Evolutionary conservation across 768 basidiomycete species (phyloP), one percentile per base, ranked within the genome.

Genomic region (Tulasnella sp.): DNA sequence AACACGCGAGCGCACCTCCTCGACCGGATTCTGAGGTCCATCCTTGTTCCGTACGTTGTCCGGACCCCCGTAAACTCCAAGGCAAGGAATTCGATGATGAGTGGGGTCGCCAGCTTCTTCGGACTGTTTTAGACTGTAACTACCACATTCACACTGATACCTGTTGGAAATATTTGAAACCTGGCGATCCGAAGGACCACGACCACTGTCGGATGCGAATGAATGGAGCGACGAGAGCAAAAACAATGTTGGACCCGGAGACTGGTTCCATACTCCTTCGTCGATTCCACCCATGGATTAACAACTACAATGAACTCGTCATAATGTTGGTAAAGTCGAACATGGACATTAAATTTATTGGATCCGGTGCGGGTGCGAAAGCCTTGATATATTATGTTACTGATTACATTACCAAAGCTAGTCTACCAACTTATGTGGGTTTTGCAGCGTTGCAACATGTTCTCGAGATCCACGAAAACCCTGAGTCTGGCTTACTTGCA

Each of bases 261-360:
- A 68, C 40, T 0, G 78, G 77, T 12, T 1, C 1, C 1, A 36
- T 87, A 0, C 67, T 14, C 15, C 69, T 86, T 0, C 78, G 81
- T 0, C 81, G 82, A 45, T 54, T 85, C 0, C 82, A 88, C 80
- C 83, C 85, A 0, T 34, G 85, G 70, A 84, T 87, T 0, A 87
- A 86, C 64, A 83, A 85, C 70, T 87, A 85, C 74, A 86, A 86
- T 79, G 74, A 70, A 0, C 84, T 83, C 0, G 85, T 87, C 0
- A 14, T 86, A 0, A 49, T 81, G 25, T 78, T 80, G 0, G 74
- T 86, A 0, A 74, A 82, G 0, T 85, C 84, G 54, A 87, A 87
- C 71, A 86, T 86, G 83, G 87, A 87, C 70, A 85, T 87, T 1
- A 85, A 86, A 75, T 86, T 83, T 64, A 83, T 88, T 17, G 83